phyloP scores from a whole-genome alignment of 2,329 filamentous ascomycete species.

The Stenocarpella maydis region DNA sequence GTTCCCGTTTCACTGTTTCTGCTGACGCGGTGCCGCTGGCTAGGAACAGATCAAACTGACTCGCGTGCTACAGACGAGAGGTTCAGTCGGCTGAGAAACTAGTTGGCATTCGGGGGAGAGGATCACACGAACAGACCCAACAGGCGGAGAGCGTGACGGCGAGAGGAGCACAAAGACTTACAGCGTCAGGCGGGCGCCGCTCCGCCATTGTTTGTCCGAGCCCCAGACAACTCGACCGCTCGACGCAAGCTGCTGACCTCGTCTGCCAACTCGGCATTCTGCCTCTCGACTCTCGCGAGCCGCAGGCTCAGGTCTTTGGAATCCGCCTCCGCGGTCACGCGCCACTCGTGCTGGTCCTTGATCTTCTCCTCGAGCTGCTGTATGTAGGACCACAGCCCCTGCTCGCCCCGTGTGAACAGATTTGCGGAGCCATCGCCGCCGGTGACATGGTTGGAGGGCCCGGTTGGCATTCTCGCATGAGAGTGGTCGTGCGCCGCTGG shows the following conservation, averaged over 20 bases:
- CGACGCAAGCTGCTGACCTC: conserved; percentile 19
- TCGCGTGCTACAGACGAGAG: background rate
- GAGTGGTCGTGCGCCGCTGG: conserved; percentile 29
- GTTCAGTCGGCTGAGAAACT: background rate
- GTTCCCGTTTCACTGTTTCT: no score
- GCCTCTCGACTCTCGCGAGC: conserved; percentile 24
- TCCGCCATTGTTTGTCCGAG: conserved; percentile 7
- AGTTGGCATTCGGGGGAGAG: no score
- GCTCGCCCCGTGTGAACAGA: conserved; percentile 68
- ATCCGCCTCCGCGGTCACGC: conserved; percentile 3
- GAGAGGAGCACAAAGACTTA: background rate
- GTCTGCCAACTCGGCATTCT: conserved; percentile 21
- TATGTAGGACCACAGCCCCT: conserved; percentile 76
- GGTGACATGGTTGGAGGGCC: conserved; percentile 46
- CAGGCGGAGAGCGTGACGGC: no score
- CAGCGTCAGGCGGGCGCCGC: conserved; percentile 5
- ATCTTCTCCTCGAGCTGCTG: conserved; percentile 71
- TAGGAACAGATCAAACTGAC: background rate
- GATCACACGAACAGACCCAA: background rate
- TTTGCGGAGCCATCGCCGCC: conserved; percentile 71
- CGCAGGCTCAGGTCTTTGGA: conserved; percentile 23
- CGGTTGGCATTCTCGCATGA: conserved; percentile 54
- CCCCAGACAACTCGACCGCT: conserved; percentile 11
- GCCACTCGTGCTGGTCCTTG: conserved; percentile 55
- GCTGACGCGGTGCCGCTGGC: background rate